phyloP scores from a whole-genome alignment of 106 monocot genomes.

The Acanthochlamys bracteata region DNA sequence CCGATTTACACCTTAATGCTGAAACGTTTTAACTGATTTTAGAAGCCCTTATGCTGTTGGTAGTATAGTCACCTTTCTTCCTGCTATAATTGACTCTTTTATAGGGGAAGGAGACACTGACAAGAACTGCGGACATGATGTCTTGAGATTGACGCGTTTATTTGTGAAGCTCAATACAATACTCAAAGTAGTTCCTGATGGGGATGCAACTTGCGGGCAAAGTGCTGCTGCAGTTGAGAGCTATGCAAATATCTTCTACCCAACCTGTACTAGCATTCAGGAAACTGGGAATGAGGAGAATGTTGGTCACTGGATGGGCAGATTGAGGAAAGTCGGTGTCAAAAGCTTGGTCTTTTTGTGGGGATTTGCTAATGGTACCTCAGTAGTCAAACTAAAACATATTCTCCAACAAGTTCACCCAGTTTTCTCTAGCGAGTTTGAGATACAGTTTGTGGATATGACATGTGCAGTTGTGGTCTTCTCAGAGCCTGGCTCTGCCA shows the following conservation, averaged over 20 bases:
- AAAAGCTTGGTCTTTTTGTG: slow-evolving; percentile 47
- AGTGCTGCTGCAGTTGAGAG: slow-evolving; percentile 11
- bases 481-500: slow-evolving; percentile 13
- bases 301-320: background rate
- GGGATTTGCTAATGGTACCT: slow-evolving; percentile 37
- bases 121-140: slow-evolving; percentile 50
- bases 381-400: slow-evolving; percentile 26
- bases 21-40: background rate
- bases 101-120: slow-evolving; percentile 14
- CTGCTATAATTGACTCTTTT: background rate
- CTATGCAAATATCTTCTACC: slow-evolving; percentile 37
- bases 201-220: slow-evolving; percentile 1
- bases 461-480: slow-evolving; percentile 56
- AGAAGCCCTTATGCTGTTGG: background rate
- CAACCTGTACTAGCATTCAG: slow-evolving; percentile 18
- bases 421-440: slow-evolving; percentile 55
- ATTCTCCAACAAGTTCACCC: slow-evolving; percentile 28
- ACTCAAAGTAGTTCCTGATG: slow-evolving; percentile 23
- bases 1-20: background rate
- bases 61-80: background rate
- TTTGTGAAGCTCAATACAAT: slow-evolving; percentile 50
- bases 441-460: slow-evolving; percentile 43
- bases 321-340: slow-evolving; percentile 20
- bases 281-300: slow-evolving; percentile 24
- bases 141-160: slow-evolving; percentile 43